These are phyloP conservation scores for Psilocybe cubensis DNA, from an alignment of 768 basidiomycete genomes.

Conservation along the genomic window DNA sequence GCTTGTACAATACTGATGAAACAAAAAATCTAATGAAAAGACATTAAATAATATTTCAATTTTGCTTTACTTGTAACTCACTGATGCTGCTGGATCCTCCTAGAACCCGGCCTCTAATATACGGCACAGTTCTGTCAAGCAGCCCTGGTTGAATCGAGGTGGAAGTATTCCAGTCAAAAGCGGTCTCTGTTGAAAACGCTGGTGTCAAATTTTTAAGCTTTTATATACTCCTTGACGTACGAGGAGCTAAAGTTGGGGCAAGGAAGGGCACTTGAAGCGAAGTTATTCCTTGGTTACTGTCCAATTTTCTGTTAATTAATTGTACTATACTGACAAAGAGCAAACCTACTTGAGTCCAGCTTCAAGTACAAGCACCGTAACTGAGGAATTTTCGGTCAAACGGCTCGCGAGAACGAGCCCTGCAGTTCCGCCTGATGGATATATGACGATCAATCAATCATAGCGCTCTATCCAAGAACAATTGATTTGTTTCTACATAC, in stretches of 20 bases:
- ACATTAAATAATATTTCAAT: background rate
- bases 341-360: slow-evolving; percentile 31
- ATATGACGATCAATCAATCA: background rate
- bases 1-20: slow-evolving; percentile 31
- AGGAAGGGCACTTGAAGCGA: slow-evolving; percentile 19
- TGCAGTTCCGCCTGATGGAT: slow-evolving; percentile 37
- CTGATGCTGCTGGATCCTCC: slow-evolving; percentile 31
- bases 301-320: background rate
- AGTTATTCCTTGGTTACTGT: background rate
- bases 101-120: slow-evolving; percentile 32
- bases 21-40: slow-evolving; percentile 20
- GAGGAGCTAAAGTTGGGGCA: slow-evolving; percentile 9
- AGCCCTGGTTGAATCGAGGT: slow-evolving; percentile 29
- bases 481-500: background rate
- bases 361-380: slow-evolving; percentile 44
- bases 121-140: slow-evolving; percentile 28
- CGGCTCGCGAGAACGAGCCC: slow-evolving; percentile 49
- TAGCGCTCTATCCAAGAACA: too few species aligned
- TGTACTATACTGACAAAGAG: background rate
- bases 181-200: slow-evolving; percentile 11
- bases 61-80: background rate
- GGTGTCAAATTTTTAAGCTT: background rate
- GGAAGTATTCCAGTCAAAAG: slow-evolving; percentile 29
- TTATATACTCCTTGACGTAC: background rate
- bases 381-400: slow-evolving; percentile 38